A percentile compares a stretch with the other conserved stretches of the same genome.
Evolutionary conservation across 805 yeast species (phyloP).

Genomic region (Ogataea chonburiensis): DNA sequence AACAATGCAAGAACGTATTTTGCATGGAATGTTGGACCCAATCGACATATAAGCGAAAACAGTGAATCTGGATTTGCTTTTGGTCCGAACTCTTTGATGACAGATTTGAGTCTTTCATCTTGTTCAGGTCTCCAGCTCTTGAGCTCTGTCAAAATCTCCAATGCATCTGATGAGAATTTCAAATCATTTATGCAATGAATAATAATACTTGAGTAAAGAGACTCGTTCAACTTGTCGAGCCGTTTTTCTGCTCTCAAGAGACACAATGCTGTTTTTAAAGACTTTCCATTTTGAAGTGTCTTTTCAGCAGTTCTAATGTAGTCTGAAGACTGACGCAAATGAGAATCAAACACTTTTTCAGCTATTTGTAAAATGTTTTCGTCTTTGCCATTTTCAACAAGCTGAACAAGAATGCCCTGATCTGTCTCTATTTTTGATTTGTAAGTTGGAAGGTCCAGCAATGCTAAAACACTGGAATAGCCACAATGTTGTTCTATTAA

Average conservation of each 20-base stretch:
- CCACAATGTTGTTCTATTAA: conserved; percentile 9
- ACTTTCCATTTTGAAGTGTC: conserved; percentile 2
- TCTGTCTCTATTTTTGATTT: conserved; percentile 49
- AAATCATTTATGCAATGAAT: not conserved
- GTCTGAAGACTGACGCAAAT: conserved; percentile 40
- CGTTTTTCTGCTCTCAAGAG: conserved; percentile 10
- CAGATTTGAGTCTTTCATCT: conserved; percentile 1
- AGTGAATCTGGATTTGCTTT: conserved; percentile 5
- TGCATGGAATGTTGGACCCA: conserved; percentile 12
- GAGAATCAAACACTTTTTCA: conserved; percentile 39
- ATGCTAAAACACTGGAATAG: conserved; percentile 31
- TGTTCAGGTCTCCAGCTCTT: conserved; percentile 4
- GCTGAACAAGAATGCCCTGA: conserved; percentile 10
- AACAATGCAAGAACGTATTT: conserved; percentile 25
- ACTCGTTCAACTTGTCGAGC: conserved; percentile 5
- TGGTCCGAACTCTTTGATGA: conserved; percentile 15
- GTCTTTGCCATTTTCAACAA: conserved; percentile 12
- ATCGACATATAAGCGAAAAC: conserved; percentile 19
- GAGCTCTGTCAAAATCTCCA: conserved; percentile 12
- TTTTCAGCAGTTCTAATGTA: conserved; percentile 23
- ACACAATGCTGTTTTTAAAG: conserved; percentile 8
- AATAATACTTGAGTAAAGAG: conserved; percentile 1
- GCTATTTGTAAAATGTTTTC: conserved; percentile 31
- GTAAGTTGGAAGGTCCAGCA: conserved; percentile 52
- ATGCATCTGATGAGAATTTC: not conserved